Evolutionary conservation across 2,329 filamentous ascomycete species (phyloP).

Genomic region (Claviceps sp.): DNA sequence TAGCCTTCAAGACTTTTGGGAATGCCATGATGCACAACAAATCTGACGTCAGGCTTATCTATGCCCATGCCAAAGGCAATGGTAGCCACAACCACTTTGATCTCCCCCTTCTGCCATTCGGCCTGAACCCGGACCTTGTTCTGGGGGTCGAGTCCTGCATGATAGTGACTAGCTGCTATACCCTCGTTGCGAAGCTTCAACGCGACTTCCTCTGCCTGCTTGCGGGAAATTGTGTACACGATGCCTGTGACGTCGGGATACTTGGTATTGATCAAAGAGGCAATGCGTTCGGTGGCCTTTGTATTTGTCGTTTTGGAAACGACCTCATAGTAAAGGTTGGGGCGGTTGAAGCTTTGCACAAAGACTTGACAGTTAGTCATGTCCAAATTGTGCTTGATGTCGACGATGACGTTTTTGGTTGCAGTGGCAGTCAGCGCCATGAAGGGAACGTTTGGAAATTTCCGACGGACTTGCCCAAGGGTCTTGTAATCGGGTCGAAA

Average conservation of each 20-base stretch:
- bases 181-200: slow-evolving; percentile 48
- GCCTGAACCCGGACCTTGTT: slow-evolving; percentile 62
- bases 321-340: slow-evolving; percentile 85
- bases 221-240: slow-evolving; percentile 80
- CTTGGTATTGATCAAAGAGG: slow-evolving; percentile 53
- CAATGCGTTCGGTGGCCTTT: slow-evolving; percentile 32
- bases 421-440: slow-evolving; percentile 95
- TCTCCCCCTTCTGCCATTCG: slow-evolving; percentile 66
- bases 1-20: slow-evolving; percentile 96
- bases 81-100: slow-evolving; percentile 89
- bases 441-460: slow-evolving; percentile 68
- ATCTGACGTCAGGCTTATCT: slow-evolving; percentile 91
- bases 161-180: slow-evolving; percentile 73
- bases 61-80: slow-evolving; percentile 99
- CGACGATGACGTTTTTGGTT: slow-evolving; percentile 80
- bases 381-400: slow-evolving; percentile 82
- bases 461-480: slow-evolving; percentile 58
- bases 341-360: slow-evolving; percentile 91
- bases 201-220: slow-evolving; percentile 71
- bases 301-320: slow-evolving; percentile 52
- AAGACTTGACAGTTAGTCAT: slow-evolving; percentile 70
- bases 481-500: slow-evolving; percentile 93
- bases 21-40: slow-evolving; percentile 84
- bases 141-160: slow-evolving; percentile 59
- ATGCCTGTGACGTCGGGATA: slow-evolving; percentile 72